phyloP scores from a whole-genome alignment of 805 yeast species.

The Kluyveromyces wickerhamii region DNA sequence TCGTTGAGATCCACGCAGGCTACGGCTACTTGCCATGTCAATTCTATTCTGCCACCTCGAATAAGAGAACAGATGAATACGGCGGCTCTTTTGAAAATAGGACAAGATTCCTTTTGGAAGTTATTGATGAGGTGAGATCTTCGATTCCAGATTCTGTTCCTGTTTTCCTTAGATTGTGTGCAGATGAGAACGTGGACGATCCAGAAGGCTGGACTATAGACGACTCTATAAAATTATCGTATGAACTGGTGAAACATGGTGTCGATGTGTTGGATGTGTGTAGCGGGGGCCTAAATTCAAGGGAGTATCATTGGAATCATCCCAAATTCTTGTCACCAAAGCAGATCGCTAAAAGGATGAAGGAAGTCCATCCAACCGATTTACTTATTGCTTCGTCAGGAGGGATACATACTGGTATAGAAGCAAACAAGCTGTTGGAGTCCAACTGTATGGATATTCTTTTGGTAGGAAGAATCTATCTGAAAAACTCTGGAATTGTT shows the following conservation, averaged over 20 bases:
- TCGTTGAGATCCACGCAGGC: constrained; percentile 55
- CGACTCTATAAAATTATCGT: constrained; percentile 37
- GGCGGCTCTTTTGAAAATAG: constrained; percentile 60
- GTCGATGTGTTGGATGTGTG: constrained; percentile 49
- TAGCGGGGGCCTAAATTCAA: constrained; percentile 40
- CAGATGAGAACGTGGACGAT: constrained; percentile 34
- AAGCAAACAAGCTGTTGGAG: constrained; percentile 36
- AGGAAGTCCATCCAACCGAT: constrained; percentile 6
- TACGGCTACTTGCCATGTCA: constrained; percentile 50
- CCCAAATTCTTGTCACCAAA: constrained; percentile 1
- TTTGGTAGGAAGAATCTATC: constrained; percentile 38
- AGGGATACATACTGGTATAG: constrained; percentile 28
- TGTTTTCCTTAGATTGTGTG: constrained; percentile 41
- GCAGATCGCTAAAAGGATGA: constrained; percentile 5
- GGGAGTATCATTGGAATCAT: constrained; percentile 13
- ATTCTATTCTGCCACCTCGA: constrained; percentile 39
- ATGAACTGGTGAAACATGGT: constrained; percentile 35
- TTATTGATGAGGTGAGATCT: constrained; percentile 37
- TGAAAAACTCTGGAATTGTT: constrained; percentile 44
- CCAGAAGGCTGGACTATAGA: constrained; percentile 36
- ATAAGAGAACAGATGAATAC: constrained; percentile 52
- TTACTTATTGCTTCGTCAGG: constrained; percentile 43
- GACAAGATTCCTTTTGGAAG: constrained; percentile 40
- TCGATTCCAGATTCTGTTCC: constrained; percentile 38
- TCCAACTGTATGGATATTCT: constrained; percentile 41